Base-by-base conservation (phyloP, 1,284 basidiomycete genomes). In the Testicularia cyperi region DNA sequence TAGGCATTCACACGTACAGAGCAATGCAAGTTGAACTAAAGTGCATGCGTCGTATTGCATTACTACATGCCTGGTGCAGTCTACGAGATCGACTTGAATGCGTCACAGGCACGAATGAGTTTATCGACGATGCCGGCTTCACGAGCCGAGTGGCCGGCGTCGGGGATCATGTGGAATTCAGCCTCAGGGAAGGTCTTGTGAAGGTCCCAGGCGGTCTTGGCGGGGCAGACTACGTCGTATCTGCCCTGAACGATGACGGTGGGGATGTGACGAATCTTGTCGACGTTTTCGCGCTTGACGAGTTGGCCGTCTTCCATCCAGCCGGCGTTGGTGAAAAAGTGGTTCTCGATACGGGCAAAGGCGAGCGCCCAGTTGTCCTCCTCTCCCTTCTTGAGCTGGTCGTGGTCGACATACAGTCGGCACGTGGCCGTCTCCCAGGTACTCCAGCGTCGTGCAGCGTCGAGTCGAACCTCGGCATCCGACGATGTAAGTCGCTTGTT, bases 261-360 rank as follows among this genome's bases (percentile, higher is more conserved):
- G 6, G 92, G 91, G 38, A 77, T 75, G 41, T 72, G 60, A 30
- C 57, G 46, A 24, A 96, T 95, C 80, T 92, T 94, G 67, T 88
- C 89, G 37, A 95, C 87, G 68, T 86, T 84, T 72, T 88, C 86
- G 65, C 82, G 81, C 62, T 89, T 85, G 39, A 96, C 81, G 14
- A 97, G 81, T 73, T 92, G 88, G 0, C 92, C 91, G 25, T 94
- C 88, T 25, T 86, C 80, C 85, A 95, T 87, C 79, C 90, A 96
- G 3, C 90, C 92, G 82, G 84, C 52, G 53, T 78, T 73, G 53
- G 61, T 80, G 71, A 95, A 94, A 77, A 88, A 96, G 73, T 95
- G 91, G 69, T 90, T 89, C 79, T 95, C 92, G 53, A 95, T 92
- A 33, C 86, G 80, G 5, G 91, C 89, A 75, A 92, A 92, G 1